Conservation (phyloP, 352 stramenopile species). For the Pythium sp. region DNA sequence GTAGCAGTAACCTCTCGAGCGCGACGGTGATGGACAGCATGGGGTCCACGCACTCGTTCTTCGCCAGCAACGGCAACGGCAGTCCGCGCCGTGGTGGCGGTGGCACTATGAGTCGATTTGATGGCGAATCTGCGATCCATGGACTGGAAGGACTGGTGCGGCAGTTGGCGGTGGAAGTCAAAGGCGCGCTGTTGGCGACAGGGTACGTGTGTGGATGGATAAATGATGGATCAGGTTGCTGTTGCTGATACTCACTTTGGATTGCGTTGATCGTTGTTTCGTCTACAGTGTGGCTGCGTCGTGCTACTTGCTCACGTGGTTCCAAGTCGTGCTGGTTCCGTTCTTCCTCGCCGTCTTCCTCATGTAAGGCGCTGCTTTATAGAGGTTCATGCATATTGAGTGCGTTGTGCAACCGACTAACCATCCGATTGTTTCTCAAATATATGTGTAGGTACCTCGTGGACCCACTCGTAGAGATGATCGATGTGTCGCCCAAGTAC, state of each 20-base stretch:
- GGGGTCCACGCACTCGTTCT: conserved; percentile 12
- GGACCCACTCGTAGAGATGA: conserved; percentile 83
- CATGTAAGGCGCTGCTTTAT: conserved; percentile 39
- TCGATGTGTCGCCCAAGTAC: conserved; percentile 85
- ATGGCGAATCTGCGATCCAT: background rate
- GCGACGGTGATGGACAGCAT: conserved; percentile 14
- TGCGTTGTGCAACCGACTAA: too few relatives aligned
- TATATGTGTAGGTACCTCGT: conserved; percentile 41
- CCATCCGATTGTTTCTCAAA: too few relatives aligned
- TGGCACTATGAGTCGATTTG: background rate
- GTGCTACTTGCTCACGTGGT: conserved; percentile 84
- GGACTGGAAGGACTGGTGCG: conserved; percentile 64
- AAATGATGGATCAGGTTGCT: background rate
- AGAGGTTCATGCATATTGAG: too few relatives aligned
- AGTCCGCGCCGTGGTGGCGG: conserved; percentile 6
- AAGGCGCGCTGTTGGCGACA: conserved; percentile 77
- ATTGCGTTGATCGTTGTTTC: background rate
- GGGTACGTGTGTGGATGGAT: conserved; percentile 34
- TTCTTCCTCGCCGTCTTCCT: conserved; percentile 89
- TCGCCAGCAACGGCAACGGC: conserved; percentile 3
- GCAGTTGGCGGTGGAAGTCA: conserved; percentile 74
- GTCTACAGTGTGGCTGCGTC: conserved; percentile 52
- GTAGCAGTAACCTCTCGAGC: conserved; percentile 14
- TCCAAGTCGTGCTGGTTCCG: conserved; percentile 79
- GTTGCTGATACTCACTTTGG: background rate